Percentiles rank a stretch among this genome's conserved stretches.
phyloP scores from a whole-genome alignment of 1,139 yeast genomes.

The Hansenula lynferdii region DNA sequence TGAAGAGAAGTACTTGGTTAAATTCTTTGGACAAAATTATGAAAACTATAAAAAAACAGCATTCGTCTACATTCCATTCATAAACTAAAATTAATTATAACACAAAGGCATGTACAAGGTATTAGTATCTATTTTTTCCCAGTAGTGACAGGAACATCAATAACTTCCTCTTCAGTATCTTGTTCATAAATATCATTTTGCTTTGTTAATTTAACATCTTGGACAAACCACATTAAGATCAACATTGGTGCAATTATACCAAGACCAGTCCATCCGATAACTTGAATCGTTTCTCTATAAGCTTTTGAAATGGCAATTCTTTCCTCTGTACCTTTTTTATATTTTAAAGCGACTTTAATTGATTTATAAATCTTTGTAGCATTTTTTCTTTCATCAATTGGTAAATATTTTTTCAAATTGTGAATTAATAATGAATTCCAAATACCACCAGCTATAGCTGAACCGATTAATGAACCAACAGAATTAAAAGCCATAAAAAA shows the following conservation, averaged over 20 bases:
- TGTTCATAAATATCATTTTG: constrained; percentile 7
- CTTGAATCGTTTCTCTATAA: constrained; percentile 18
- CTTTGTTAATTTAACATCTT: constrained; percentile 13
- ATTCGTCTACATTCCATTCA: constrained; percentile 62
- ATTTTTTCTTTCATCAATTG: constrained; percentile 7
- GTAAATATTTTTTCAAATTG: constrained; percentile 15
- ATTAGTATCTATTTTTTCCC: background rate
- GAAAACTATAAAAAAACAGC: constrained; percentile 43
- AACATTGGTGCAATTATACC: constrained; percentile 18
- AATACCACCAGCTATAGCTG: constrained; percentile 37
- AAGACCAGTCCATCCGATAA: constrained; percentile 17
- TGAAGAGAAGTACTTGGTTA: constrained; percentile 63
- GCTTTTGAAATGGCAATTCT: constrained; percentile 21
- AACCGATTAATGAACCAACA: constrained; percentile 43
- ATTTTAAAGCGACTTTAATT: constrained; percentile 14
- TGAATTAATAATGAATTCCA: constrained; percentile 17
- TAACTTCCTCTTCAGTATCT: background rate
- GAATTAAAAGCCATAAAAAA: constrained; percentile 36
- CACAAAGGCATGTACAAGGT: too few relatives aligned
- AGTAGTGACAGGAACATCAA: background rate
- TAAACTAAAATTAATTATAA: constrained; percentile 24
- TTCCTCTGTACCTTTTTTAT: constrained; percentile 15
- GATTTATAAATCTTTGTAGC: constrained; percentile 17
- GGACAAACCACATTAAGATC: constrained; percentile 15
- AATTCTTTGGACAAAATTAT: constrained; percentile 71